These are phyloP conservation scores for Fagus sylvatica DNA, from an alignment of 306 rosid genomes.

Conservation along the genomic window DNA sequence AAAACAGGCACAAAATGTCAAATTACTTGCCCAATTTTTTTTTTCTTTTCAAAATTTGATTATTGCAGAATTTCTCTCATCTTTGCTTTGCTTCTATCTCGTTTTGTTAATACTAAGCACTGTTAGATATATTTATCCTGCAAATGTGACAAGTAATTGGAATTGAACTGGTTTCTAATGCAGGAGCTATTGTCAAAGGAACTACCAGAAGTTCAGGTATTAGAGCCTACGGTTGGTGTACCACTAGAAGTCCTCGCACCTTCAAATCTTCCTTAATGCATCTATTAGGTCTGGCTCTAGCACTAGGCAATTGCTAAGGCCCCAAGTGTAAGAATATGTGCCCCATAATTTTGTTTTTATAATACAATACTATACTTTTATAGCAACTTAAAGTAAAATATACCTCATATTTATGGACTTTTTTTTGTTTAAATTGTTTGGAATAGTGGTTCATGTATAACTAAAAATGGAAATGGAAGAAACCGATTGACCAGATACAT, in stretches of 20 bases:
- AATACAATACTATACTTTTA: too few relatives aligned
- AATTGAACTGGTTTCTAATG: conserved; percentile 37
- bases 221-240: conserved; percentile 69
- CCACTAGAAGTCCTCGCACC: conserved; percentile 54
- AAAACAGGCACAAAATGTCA: too few relatives aligned
- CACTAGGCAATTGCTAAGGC: too few relatives aligned
- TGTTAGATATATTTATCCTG: neutral
- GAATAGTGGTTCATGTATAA: too few relatives aligned
- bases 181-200: conserved; percentile 82
- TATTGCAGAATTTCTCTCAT: conserved; percentile 1
- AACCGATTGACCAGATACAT: too few relatives aligned
- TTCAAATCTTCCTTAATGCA: conserved; percentile 18
- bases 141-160: conserved; percentile 14
- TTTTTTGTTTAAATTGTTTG: too few relatives aligned
- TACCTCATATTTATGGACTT: too few relatives aligned
- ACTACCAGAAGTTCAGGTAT: conserved; percentile 55
- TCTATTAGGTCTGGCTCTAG: neutral
- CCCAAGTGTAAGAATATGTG: too few relatives aligned
- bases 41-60: neutral
- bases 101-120: neutral
- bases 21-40: neutral
- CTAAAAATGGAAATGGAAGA: too few relatives aligned
- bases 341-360: too few relatives aligned
- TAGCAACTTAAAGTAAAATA: too few relatives aligned
- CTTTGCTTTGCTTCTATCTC: conserved; percentile 7